Evolutionary conservation across 257 asterid species (phyloP), one percentile per base, ranked within the genome.

Genomic region (Petunia axillaris): DNA sequence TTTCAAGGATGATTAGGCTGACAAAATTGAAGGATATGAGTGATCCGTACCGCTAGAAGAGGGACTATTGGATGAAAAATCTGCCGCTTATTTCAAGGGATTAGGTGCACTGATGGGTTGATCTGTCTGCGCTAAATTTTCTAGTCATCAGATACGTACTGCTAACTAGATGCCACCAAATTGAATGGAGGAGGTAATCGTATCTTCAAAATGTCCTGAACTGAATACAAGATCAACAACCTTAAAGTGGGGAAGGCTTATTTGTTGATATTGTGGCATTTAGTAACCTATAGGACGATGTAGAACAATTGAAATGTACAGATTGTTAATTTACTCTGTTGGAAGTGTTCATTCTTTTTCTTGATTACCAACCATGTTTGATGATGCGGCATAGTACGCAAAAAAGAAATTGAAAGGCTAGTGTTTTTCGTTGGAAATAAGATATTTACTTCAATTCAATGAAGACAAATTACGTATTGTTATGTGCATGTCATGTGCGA

Each of bases 21-120:
- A 46, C 59, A 48, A 46, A 71, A 25, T 50, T 71, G 60, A 48
- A 48, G 60, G 60, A 71, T 48, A 48, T 4, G 0, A 48, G 77
- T 71, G 60, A 71, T 71, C 60, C 77, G 5, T 71, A 10, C 77
- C 48, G 9, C 60, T 71, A 25, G 60, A 9, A 25, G 58, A 71
- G 25, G 76, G 11, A 48, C 77, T 48, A 25, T 1, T 46, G 60
- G 77, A 10, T 71, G 77, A 48, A 5, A 59, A 46, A n/a, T 68
- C 40, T 9, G 58, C 40, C 0, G 58, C 76, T 43, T 46, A 9
- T 70, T 15, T 46, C 60, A 71, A 71, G 58, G 60, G 77, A 71
- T 71, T 71, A 11, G 25, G 11, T 46, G 3, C 13, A 48, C 43
- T 71, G 77, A 25, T 71, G 35, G 3, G 2, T 48, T 6, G 16